Conservation (phyloP, 1,284 basidiomycete genomes). For the Exobasidium rhododendri region DNA sequence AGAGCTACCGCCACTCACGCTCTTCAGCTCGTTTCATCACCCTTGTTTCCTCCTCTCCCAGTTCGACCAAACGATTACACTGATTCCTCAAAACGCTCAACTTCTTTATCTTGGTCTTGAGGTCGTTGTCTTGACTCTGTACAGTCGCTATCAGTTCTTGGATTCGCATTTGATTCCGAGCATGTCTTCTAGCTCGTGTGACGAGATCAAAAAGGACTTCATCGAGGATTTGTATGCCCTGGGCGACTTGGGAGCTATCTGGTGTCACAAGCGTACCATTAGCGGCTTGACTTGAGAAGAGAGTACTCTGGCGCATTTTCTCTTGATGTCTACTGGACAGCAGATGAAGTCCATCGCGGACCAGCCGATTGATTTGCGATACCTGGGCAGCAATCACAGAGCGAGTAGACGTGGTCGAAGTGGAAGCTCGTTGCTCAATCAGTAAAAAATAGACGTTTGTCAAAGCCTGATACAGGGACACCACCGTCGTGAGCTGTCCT, state of each 20-base stretch:
- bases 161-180: slow-evolving; percentile 10
- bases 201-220: background rate
- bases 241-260: background rate
- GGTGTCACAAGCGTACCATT: background rate
- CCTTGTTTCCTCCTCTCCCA: slow-evolving; percentile 4
- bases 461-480: slow-evolving; percentile 3
- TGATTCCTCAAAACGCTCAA: background rate
- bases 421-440: slow-evolving; percentile 10
- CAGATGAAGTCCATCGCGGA: background rate
- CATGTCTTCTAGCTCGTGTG: background rate
- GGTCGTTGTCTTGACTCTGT: background rate
- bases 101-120: background rate
- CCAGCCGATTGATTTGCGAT: background rate
- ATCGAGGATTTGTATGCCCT: slow-evolving; percentile 4
- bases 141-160: background rate
- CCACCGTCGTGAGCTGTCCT: background rate
- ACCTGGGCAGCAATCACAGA: background rate
- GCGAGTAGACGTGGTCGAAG: background rate
- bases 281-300: background rate
- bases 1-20: background rate
- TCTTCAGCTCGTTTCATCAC: slow-evolving; percentile 4
- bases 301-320: background rate
- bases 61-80: slow-evolving; percentile 1
- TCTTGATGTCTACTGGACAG: background rate
- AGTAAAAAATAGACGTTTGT: background rate